Evolutionary conservation across 768 basidiomycete species (phyloP), one percentile per base, ranked within the genome.

Genomic region (Leccinum subgranulosum): DNA sequence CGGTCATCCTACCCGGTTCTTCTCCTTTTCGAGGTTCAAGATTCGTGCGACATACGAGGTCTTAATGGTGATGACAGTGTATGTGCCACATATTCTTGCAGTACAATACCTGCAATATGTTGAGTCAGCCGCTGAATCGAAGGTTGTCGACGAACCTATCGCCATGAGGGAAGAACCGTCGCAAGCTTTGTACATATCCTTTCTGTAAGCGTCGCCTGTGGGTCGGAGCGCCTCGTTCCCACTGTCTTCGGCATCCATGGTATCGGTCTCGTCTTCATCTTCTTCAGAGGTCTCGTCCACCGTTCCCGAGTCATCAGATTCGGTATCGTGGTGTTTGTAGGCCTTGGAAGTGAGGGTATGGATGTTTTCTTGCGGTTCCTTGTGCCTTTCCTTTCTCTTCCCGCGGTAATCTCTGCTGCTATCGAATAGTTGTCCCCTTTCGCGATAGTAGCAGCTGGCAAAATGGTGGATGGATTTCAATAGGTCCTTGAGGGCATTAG

Each of bases 81-180:
- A 21, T 74, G 73, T 9, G 75, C 78, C 17, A 89, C 76, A 60
- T 86, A 80, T 60, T 88, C 86, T 60, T 90, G 87, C 15, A 90
- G 69, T 21, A 90, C 68, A 74, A 90, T 84, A 1, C 87, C 88
- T 87, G 36, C 11, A 50, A 41, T 8, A n/a, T 2, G 34, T 34
- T 58, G 17, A 64, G 57, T 15, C 15, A 51, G 23, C 31, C 7
- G 27, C 41, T 7, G 11, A 52, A 47, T 19, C 17, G 15, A 53
- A 29, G 6, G 27, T 19, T 25, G 25, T 49, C 19, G 21, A 72
- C 78, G 23, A 33, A 89, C 90, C 87, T 60, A 92, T 77, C 3
- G 83, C 87, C 70, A 91, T 76, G 46, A 91, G 77, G 4, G 87
- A 86, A 10, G 86, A 84, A 4, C 90, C 90, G 62, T 90, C 86